A percentile compares a stretch with the other conserved stretches of the same genome.
Conservation (phyloP, 257 asterid species). For the Rubia yunnanensis region DNA sequence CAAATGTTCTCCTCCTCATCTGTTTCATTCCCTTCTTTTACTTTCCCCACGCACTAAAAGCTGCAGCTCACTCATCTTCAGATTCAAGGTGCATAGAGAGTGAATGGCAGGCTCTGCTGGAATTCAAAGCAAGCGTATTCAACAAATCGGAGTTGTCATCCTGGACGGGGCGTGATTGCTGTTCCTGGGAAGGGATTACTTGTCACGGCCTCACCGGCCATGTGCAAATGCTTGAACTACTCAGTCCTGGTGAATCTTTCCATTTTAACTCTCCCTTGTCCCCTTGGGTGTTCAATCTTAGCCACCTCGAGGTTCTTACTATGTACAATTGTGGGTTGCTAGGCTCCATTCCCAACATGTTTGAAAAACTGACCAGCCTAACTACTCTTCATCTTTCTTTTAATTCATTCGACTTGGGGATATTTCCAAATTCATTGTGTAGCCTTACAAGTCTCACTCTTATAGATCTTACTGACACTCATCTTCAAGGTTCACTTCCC, state of each 20-base stretch:
- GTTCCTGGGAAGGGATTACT: background rate
- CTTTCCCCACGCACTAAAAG: too few relatives aligned
- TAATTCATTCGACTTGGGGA: background rate
- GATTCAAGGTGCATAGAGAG: background rate
- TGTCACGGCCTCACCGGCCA: background rate
- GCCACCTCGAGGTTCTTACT: background rate
- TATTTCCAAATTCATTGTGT: background rate
- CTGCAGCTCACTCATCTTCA: background rate
- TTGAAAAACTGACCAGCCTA: background rate
- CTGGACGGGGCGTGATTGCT: background rate
- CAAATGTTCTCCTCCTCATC: too few relatives aligned
- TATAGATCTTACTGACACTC: background rate
- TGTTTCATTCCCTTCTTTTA: too few relatives aligned
- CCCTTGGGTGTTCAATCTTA: slow-evolving; percentile 11
- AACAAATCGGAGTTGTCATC: background rate
- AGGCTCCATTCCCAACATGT: background rate
- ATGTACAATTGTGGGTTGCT: background rate
- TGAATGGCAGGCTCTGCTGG: background rate
- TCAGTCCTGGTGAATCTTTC: too few relatives aligned
- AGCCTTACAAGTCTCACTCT: background rate
- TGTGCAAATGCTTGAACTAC: too few relatives aligned
- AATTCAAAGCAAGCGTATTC: background rate
- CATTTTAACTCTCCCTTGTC: slow-evolving; percentile 8
- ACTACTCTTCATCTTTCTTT: background rate
- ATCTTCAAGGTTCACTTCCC: background rate